These are phyloP conservation scores for Debaryomycetaceae sp. DNA, from an alignment of 1,139 yeast genomes.

Conservation along the genomic window DNA sequence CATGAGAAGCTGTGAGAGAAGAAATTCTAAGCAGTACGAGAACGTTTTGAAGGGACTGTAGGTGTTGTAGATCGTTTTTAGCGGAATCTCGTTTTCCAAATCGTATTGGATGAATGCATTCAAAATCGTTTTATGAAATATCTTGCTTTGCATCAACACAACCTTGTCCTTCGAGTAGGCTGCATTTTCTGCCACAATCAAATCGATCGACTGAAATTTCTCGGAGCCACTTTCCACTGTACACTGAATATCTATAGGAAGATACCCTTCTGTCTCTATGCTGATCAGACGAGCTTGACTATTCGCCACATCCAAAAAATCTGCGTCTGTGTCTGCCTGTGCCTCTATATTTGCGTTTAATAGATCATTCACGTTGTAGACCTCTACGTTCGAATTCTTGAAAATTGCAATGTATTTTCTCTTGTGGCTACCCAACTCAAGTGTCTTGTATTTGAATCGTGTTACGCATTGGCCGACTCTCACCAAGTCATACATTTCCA, in stretches of 20 bases:
- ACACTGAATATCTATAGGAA: not conserved
- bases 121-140: slow-evolving; percentile 31
- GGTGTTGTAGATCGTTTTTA: slow-evolving; percentile 18
- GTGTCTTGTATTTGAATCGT: not conserved
- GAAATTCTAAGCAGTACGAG: slow-evolving; percentile 37
- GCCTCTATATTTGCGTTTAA: not conserved
- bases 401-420: not conserved
- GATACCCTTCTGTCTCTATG: slow-evolving; percentile 9
- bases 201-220: slow-evolving; percentile 16
- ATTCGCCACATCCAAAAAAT: slow-evolving; percentile 16
- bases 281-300: slow-evolving; percentile 29
- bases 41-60: slow-evolving; percentile 30
- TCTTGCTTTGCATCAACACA: slow-evolving; percentile 22
- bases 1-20: slow-evolving; percentile 34
- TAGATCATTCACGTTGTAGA: not conserved
- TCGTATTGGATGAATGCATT: slow-evolving; percentile 40
- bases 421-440: not conserved
- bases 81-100: slow-evolving; percentile 19
- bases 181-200: slow-evolving; percentile 33
- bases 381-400: not conserved
- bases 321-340: not conserved
- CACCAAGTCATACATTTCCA: slow-evolving; percentile 14
- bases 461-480: slow-evolving; percentile 8
- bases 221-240: slow-evolving; percentile 4
- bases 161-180: slow-evolving; percentile 16